Evolutionary conservation across 306 rosid genomes (phyloP), one percentile per base, ranked within the genome.

Genomic region (Corylus heterophylla): DNA sequence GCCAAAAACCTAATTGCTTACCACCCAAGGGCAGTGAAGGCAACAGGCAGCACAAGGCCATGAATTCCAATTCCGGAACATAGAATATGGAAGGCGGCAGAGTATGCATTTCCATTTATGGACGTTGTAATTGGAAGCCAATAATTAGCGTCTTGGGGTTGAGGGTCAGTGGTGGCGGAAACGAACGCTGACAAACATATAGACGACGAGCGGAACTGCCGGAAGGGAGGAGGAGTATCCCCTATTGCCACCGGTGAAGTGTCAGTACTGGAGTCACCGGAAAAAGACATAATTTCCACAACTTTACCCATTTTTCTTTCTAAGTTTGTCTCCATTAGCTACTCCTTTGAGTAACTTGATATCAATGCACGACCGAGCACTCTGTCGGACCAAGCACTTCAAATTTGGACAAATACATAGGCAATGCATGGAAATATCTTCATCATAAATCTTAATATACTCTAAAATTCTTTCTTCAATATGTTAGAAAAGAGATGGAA

Each of bases 101-200:
- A 85, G 75, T 71, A 88, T 12, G 81, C 49, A 63, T 88, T 88
- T 2, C 89, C 91, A 54, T 88, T 83, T 81, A 86, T 83, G 5
- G 89, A 85, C 79, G 85, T 87, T 0, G 91, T 88, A 68, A 88
- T 88, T 3, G 91, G 91, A 35, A 88, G 87, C 89, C 91, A 88
- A 31, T 31, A 88, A 31, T 31, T 31, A 0, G 89, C 84, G 16
- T 88, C 91, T 35, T 80, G 76, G 1, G 82, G 79, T 22, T 66
- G 61, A 31, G 61, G 50, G 27, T 74, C 18, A 27, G 5, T 35
- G 47, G 5, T 35, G 25, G 64, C 8, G 54, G 68, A 2, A 13
- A 64, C 55, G 35, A 74, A 54, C 9, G 78, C 67, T 49, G 68
- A 80, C 7, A 73, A 56, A 11, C 78, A 42, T 5, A 54, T 29